A percentile compares a stretch with the other conserved stretches of the same genome.
Conservation (phyloP, 2,329 filamentous ascomycete genomes). For the Rhynchosporium graminicola region DNA sequence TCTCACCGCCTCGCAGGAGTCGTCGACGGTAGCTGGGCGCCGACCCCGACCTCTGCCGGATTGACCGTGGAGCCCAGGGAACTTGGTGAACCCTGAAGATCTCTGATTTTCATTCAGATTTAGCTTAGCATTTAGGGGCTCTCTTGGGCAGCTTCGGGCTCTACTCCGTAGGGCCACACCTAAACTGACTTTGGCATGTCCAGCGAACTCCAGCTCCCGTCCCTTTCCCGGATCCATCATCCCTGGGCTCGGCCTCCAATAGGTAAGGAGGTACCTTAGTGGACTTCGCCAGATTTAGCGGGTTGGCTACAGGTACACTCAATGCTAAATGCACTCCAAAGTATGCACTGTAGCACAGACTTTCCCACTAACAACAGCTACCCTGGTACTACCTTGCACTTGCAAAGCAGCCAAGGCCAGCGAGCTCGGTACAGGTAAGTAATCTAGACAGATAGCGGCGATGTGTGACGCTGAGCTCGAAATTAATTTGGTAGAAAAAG, state of each 20-base stretch:
- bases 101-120: not conserved
- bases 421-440: slow-evolving; percentile 8
- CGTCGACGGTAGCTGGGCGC: slow-evolving; percentile 19
- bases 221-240: slow-evolving; percentile 24
- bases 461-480: slow-evolving; percentile 15
- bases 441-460: slow-evolving; percentile 15
- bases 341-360: slow-evolving; percentile 17
- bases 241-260: slow-evolving; percentile 33
- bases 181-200: slow-evolving; percentile 2
- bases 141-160: not conserved
- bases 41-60: not conserved
- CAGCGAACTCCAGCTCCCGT: not conserved
- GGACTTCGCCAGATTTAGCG: slow-evolving; percentile 9
- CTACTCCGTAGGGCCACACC: not conserved
- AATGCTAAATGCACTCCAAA: slow-evolving; percentile 1
- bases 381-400: slow-evolving; percentile 12
- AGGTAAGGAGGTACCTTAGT: slow-evolving; percentile 1
- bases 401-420: not conserved
- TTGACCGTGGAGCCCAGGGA: not conserved
- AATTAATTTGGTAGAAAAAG: slow-evolving; percentile 27
- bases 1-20: slow-evolving; percentile 25
- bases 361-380: slow-evolving; percentile 9
- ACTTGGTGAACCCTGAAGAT: slow-evolving; percentile 11
- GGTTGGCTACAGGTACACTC: slow-evolving; percentile 9
- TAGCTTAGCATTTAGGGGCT: not conserved